phyloP scores from a whole-genome alignment of 805 yeast genomes.

The Candida nanaspora region DNA sequence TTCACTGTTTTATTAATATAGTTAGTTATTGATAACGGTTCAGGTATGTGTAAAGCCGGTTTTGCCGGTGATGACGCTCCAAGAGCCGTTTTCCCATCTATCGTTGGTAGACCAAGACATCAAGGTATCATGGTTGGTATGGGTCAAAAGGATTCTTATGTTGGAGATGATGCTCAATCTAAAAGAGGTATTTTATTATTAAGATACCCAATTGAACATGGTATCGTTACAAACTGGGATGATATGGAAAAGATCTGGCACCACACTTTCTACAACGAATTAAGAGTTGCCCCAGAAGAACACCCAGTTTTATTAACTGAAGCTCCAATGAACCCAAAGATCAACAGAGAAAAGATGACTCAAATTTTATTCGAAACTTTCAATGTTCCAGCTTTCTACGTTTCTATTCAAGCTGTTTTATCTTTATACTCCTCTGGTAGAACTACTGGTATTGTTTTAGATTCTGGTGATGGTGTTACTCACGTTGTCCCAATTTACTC shows the following conservation, averaged over 20 bases:
- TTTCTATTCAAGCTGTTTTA: slow-evolving; percentile 96
- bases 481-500: slow-evolving; percentile 99
- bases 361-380: slow-evolving; percentile 98
- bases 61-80: slow-evolving; percentile 99
- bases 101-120: slow-evolving; percentile 99
- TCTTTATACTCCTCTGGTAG: slow-evolving; percentile 99
- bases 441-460: slow-evolving; percentile 99
- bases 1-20: slow-evolving; percentile 5
- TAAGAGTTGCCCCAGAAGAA: slow-evolving; percentile 99
- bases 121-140: slow-evolving; percentile 99
- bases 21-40: slow-evolving; percentile 97
- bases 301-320: slow-evolving; percentile 99
- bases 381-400: slow-evolving; percentile 99
- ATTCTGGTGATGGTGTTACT: slow-evolving; percentile 99
- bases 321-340: slow-evolving; percentile 99
- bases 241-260: slow-evolving; percentile 99
- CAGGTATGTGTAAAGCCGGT: slow-evolving; percentile 99
- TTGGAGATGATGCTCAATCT: slow-evolving; percentile 99
- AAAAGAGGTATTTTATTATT: slow-evolving; percentile 99
- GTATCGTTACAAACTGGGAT: slow-evolving; percentile 99
- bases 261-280: slow-evolving; percentile 99
- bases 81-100: slow-evolving; percentile 99
- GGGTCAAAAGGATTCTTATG: slow-evolving; percentile 99
- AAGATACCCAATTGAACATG: slow-evolving; percentile 99
- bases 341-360: slow-evolving; percentile 99